Base-by-base conservation (phyloP, 2,329 filamentous ascomycete genomes). In the Calonectria pteridis region DNA sequence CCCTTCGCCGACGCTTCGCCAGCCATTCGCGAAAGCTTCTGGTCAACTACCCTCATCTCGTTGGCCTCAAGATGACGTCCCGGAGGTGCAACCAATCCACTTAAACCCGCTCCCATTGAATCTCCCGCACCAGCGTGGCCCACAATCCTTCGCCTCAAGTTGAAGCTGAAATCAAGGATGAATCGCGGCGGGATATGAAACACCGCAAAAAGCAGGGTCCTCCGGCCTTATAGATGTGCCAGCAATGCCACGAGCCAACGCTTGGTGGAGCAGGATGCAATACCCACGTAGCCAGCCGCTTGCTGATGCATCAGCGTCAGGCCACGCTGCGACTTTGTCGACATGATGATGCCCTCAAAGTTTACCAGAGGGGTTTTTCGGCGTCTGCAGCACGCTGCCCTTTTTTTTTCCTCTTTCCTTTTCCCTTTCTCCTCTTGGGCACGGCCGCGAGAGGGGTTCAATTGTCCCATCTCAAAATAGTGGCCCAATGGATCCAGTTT, bases 221-320 rank as follows among this genome's bases (percentile, higher is more conserved):
- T 69, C 58, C 63, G 40, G 58, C 40, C 35, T 46, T 43, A 28
- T 10, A 50, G 35, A 46, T 35, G 35, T 72, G 71, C 71, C 64
- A 73, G 74, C 78, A 71, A 67, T 79, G 77, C 77, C 71, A 79
- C 72, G 73, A 79, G 73, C 72, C 76, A 77, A 73, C 58, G 74
- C 69, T 63, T 55, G 37, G 75, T 80, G 78, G 78, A 79, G 75
- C 59, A 74, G 20, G 73, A 59, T 64, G 76, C 75, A 72, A 67
- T 74, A 77, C 76, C 73, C 68, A 76, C 74, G 72, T 71, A 74
- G 72, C 69, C 59, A 26, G 58, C 70, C 72, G 69, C 72, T 70
- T 70, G 66, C 51, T 59, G 51, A 58, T 79, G 73, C 77, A 80
- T 77, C 76, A 73, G 72, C 67, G 77, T 80, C 78, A 77, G 78